Conservation (phyloP, 2,329 filamentous ascomycete genomes). For the Alternaria dauci region DNA sequence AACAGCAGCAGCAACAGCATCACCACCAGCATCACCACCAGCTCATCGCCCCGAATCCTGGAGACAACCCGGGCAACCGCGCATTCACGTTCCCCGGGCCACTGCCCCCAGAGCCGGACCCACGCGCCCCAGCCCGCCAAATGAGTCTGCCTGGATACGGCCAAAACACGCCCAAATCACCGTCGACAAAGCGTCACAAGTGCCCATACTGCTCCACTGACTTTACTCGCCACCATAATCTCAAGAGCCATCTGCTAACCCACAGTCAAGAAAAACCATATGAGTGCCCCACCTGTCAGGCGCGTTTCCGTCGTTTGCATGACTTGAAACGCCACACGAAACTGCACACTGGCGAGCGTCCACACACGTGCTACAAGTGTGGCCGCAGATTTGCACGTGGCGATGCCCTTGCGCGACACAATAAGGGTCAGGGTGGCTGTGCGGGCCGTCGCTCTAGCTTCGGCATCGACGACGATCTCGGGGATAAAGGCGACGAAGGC, state of each 20-base stretch:
- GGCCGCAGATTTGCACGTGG: conserved; percentile 94
- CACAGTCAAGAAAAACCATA: conserved; percentile 99
- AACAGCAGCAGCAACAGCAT: conserved; percentile 21
- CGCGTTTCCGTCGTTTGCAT: conserved; percentile 90
- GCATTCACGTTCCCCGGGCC: conserved; percentile 71
- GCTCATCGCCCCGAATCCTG: conserved; percentile 47
- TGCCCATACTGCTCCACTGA: conserved; percentile 96
- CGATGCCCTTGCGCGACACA: conserved; percentile 92
- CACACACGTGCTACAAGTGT: conserved; percentile 93
- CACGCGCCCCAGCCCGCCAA: conserved; percentile 62
- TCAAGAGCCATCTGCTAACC: conserved; percentile 95
- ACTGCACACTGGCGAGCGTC: conserved; percentile 93
- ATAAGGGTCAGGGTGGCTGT: conserved; percentile 94
- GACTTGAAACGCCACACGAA: conserved; percentile 97
- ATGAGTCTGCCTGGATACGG: conserved; percentile 67
- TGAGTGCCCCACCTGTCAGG: conserved; percentile 89
- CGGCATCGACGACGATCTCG: conserved; percentile 75
- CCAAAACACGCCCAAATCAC: conserved; percentile 70
- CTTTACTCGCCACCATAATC: conserved; percentile 95
- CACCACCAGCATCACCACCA: conserved; percentile 42
- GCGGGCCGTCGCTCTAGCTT: conserved; percentile 90
- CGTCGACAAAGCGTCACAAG: conserved; percentile 88
- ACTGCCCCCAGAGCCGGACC: conserved; percentile 57
- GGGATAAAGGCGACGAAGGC: conserved; percentile 61
- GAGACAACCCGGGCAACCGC: conserved; percentile 57